Base-by-base conservation (phyloP, 1,139 yeast species). In the Scheffersomyces cryptocercus region DNA sequence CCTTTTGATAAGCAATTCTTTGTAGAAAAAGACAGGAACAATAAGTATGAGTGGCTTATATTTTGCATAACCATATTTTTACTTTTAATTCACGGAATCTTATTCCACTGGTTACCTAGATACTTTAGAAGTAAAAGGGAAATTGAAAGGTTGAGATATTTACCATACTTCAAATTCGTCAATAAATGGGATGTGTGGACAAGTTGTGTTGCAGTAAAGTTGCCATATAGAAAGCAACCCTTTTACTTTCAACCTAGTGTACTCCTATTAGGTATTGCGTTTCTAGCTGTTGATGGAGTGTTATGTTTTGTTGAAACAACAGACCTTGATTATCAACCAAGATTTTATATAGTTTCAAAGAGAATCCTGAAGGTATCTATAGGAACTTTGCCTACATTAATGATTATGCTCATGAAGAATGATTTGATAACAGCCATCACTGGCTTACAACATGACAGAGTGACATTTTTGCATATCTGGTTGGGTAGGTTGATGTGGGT, bases 401-500 rank as follows among this genome's bases (percentile, higher is more conserved):
- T 67, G 38, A 43, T 73, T 8, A 54, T 65, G 31, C 61, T 68
- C 4, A 57, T 65, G 14, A 73, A 72, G 48, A 68, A 70, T 47
- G 75, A 72, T 49, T 50, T 70, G 10, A 44, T 74, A 3, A 57
- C 70, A 4, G 57, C 68, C 3, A 38, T 72, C 3, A 59, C 74
- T 1, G 79, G 79, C 1, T 56, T 74, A 29, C 57, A 68, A 9
- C 67, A 59, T 37, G 77, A 72, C 44, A 60, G 68, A 38, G 43
- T 69, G 3, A 55, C 60, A 3, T 55, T 67, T 29, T 55, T 73
- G 31, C 79, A 74, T 49, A 62, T 64, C 38, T 73, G 78, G 77
- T 52, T 72, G 35, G 67, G 75, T 15, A 55, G 75, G 34, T 53
- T 61, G 15, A 59, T 69, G 53, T 72, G 72, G 58, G 37, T 53